Percentiles rank a stretch among this genome's conserved stretches.
Conservation (phyloP, 768 basidiomycete genomes). For the Suillus hirtellus region DNA sequence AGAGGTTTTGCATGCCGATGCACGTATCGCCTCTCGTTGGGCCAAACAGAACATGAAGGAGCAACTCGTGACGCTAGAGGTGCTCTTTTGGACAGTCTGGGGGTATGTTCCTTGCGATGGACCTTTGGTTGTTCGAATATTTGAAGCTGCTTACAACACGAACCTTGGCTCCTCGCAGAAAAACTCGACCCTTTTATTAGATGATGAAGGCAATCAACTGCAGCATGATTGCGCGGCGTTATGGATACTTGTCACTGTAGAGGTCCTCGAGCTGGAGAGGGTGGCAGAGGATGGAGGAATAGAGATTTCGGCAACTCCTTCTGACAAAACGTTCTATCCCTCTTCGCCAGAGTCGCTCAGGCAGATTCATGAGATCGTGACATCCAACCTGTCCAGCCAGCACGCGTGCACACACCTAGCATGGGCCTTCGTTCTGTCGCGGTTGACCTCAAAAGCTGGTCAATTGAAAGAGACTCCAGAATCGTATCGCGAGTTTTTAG, state of each 20-base stretch:
- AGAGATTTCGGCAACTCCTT: slow-evolving; percentile 53
- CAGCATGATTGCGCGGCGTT: slow-evolving; percentile 67
- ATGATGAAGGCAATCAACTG: slow-evolving; percentile 70
- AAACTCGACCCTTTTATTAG: slow-evolving; percentile 40
- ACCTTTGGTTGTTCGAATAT: slow-evolving; percentile 58
- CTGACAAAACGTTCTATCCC: slow-evolving; percentile 53
- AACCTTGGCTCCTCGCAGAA: slow-evolving; percentile 47
- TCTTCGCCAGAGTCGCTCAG: slow-evolving; percentile 63
- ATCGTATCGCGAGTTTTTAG: slow-evolving; percentile 56
- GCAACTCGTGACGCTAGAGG: slow-evolving; percentile 79
- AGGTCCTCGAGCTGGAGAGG: slow-evolving; percentile 78
- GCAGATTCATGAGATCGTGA: slow-evolving; percentile 67
- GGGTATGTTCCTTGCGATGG: slow-evolving; percentile 62
- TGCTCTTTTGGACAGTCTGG: slow-evolving; percentile 68
- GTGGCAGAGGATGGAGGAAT: slow-evolving; percentile 52
- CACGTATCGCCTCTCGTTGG: slow-evolving; percentile 61
- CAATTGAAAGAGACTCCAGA: slow-evolving; percentile 53
- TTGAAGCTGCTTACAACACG: slow-evolving; percentile 58
- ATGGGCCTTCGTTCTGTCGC: slow-evolving; percentile 83
- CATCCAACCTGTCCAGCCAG: slow-evolving; percentile 58
- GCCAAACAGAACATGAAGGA: slow-evolving; percentile 75
- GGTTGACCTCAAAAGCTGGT: slow-evolving; percentile 48
- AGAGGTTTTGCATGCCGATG: slow-evolving; percentile 56
- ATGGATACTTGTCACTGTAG: slow-evolving; percentile 74
- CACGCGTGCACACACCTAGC: slow-evolving; percentile 72